Evolutionary conservation across 148 eudicot genomes (phyloP).

Genomic region (Rhododendron mucronatum): DNA sequence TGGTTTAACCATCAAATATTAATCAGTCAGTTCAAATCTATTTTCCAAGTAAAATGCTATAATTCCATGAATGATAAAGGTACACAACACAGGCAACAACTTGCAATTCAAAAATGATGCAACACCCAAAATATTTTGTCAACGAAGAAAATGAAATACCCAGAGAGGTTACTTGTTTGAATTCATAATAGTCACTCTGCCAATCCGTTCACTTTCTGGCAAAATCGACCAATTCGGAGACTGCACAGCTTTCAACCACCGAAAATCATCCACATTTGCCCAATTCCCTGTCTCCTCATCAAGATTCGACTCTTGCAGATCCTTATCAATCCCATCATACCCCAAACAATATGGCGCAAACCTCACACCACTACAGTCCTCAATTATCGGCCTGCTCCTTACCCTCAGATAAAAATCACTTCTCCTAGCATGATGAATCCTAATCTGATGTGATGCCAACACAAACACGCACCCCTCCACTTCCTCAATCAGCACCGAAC

Average conservation of each 20-base stretch:
- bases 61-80: neutral
- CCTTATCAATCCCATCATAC: conserved; percentile 65
- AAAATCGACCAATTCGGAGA: conserved; percentile 83
- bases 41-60: neutral
- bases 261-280: conserved; percentile 86
- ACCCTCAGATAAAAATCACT: conserved; percentile 80
- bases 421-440: conserved; percentile 70
- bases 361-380: conserved; percentile 66
- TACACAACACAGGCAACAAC: neutral
- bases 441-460: conserved; percentile 83
- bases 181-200: conserved; percentile 25
- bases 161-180: conserved; percentile 14
- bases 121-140: neutral
- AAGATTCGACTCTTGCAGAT: conserved; percentile 57
- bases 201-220: conserved; percentile 52
- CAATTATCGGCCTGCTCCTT: conserved; percentile 82
- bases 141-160: neutral
- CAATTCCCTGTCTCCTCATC: conserved; percentile 74
- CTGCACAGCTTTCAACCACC: conserved; percentile 77
- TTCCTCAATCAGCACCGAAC: conserved; percentile 77
- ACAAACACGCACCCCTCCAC: conserved; percentile 61
- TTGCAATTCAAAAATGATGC: neutral
- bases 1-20: neutral
- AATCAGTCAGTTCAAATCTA: neutral
- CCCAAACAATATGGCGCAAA: conserved; percentile 76